Evolutionary conservation across 2,329 filamentous ascomycete species (phyloP), one percentile per base, ranked within the genome.

Genomic region (Ceratocystis cacaofunesta): DNA sequence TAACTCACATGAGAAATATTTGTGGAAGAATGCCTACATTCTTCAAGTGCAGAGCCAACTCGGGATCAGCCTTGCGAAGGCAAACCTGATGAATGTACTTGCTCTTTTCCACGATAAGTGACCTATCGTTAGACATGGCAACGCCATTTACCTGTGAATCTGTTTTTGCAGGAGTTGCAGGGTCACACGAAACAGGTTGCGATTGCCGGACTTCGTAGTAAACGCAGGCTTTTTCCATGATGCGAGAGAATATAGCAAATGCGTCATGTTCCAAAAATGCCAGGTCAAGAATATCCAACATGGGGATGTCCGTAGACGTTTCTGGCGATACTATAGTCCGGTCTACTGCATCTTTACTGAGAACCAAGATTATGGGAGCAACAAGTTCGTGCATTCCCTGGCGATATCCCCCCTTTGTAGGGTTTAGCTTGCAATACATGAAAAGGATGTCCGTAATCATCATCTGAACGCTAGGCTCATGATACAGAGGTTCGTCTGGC

Each of bases 371-470:
- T 46, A 99, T 85, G 0, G 94, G 92, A 0, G 94, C 94, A 15
- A 97, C 79, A 55, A 99, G 79, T 75, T 99, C 94, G 73, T 99
- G 94, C 92, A 99, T 99, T 10, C 94, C 94, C 76, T 99, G 94
- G n/a, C 94, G 85, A 73, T 99, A 99, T 19, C 85, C 91, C 17
- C 90, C 90, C 64, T 90, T 81, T 70, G 87, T 85, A 1, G 90
- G 90, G 72, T 97, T 90, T 64, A 95, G 82, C 75, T 96, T 97
- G 77, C 91, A 94, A 76, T 92, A 97, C 69, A 99, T 83, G 75
- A 97, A 99, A 43, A 99, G 79, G 41, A 96, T 85, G 72, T 99
- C 89, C 41, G 95, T 77, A 70, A 99, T 86, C 75, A 90, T 88
- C 52, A 80, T 81, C 74, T 97, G 94, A 0, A 89, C 89, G 15